These are phyloP conservation scores for Psilocybe mexicana DNA, from an alignment of 1,284 basidiomycete genomes.

Conservation along the genomic window DNA sequence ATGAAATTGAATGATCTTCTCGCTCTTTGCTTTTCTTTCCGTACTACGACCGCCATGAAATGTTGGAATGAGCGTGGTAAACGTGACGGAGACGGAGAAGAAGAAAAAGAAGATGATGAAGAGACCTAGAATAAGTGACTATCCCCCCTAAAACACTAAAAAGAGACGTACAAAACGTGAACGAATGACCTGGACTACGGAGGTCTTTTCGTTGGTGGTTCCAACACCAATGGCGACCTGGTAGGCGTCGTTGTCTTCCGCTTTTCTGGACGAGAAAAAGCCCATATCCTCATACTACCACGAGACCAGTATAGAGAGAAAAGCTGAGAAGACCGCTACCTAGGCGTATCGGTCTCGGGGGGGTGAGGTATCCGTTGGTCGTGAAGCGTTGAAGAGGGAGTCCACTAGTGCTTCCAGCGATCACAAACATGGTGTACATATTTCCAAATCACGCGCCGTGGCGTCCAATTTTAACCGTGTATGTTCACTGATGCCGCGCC, in stretches of 20 bases:
- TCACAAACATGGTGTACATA: not conserved
- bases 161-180: slow-evolving; percentile 60
- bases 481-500: no score
- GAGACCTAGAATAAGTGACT: slow-evolving; percentile 7
- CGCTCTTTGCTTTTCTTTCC: slow-evolving; percentile 68
- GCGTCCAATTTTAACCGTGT: no score
- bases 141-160: slow-evolving; percentile 6
- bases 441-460: slow-evolving; percentile 16
- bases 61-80: slow-evolving; percentile 8
- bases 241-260: slow-evolving; percentile 41
- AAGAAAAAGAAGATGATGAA: slow-evolving; percentile 7
- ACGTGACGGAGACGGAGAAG: slow-evolving; percentile 5
- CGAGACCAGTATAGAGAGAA: not conserved
- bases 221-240: slow-evolving; percentile 25
- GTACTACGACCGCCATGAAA: slow-evolving; percentile 45
- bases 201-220: slow-evolving; percentile 24
- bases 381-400: slow-evolving; percentile 20
- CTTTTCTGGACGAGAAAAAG: slow-evolving; percentile 55
- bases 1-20: slow-evolving; percentile 42
- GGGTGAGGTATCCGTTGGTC: slow-evolving; percentile 13
- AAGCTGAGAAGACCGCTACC: not conserved
- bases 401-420: not conserved
- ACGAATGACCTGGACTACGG: slow-evolving; percentile 66
- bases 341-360: not conserved
- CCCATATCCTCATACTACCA: slow-evolving; percentile 48